A percentile compares a stretch with the other conserved stretches of the same genome.
Conservation (phyloP, 208 protist genomes). For the Naegleria gruberi region DNA sequence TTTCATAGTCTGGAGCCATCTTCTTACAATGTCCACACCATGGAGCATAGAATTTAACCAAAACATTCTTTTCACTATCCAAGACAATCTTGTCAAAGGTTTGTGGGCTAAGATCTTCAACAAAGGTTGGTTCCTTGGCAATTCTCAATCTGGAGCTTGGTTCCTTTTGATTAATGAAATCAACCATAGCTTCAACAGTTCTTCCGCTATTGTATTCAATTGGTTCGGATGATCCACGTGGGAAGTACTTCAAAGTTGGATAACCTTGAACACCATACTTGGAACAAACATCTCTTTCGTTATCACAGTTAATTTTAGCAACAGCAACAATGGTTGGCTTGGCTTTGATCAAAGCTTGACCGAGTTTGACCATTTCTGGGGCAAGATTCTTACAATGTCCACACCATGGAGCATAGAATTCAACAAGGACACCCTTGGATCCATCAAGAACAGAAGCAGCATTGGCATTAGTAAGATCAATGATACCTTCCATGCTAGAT, state of each 20-base stretch:
- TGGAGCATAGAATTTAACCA: slow-evolving; percentile 89
- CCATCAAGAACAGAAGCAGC: background rate
- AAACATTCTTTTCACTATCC: slow-evolving; percentile 73
- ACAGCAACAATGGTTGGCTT: background rate
- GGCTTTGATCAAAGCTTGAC: slow-evolving; percentile 16
- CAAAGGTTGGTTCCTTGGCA: slow-evolving; percentile 19
- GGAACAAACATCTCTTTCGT: background rate
- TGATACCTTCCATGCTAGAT: background rate
- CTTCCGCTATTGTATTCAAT: slow-evolving; percentile 54
- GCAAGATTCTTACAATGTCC: slow-evolving; percentile 84
- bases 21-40: slow-evolving; percentile 93
- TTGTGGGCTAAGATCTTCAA: slow-evolving; percentile 56
- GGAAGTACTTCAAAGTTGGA: slow-evolving; percentile 67
- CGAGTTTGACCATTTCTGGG: slow-evolving; percentile 66
- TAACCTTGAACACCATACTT: slow-evolving; percentile 32
- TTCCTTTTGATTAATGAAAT: slow-evolving; percentile 50
- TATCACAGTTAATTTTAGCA: slow-evolving; percentile 10
- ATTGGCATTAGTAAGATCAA: background rate
- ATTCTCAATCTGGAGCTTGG: slow-evolving; percentile 22
- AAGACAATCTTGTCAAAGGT: slow-evolving; percentile 68
- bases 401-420: slow-evolving; percentile 89
- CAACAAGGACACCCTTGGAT: slow-evolving; percentile 42
- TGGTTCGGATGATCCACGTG: slow-evolving; percentile 62
- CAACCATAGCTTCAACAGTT: slow-evolving; percentile 46
- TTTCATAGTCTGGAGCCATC: slow-evolving; percentile 17